Conservation (phyloP, 2,329 filamentous ascomycete genomes). For the Myriosclerotinia curreyana region DNA sequence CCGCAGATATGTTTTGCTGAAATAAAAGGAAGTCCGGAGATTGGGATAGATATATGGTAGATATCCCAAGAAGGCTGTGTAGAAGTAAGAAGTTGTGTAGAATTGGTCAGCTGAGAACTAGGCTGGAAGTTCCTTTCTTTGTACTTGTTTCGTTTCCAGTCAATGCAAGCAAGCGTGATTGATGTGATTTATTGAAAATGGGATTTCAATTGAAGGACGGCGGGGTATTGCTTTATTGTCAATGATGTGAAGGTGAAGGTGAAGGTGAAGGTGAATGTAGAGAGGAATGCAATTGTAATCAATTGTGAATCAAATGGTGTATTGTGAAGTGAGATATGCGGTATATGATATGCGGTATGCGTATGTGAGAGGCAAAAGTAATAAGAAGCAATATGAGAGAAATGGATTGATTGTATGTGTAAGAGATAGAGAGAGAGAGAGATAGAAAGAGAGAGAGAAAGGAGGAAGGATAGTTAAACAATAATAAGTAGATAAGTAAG, state of each 20-base stretch:
- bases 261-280: slow-evolving; percentile 25
- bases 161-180: slow-evolving; percentile 33
- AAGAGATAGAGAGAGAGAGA: background rate
- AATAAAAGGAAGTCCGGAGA: background rate
- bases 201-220: slow-evolving; percentile 19
- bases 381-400: background rate
- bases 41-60: slow-evolving; percentile 15
- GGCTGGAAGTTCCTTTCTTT: slow-evolving; percentile 36
- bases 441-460: too few relatives aligned
- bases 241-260: too few relatives aligned
- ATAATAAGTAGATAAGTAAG: slow-evolving; percentile 1
- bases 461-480: too few relatives aligned
- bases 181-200: slow-evolving; percentile 18
- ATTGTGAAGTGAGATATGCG: background rate
- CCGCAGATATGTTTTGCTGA: background rate
- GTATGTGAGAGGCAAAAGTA: background rate
- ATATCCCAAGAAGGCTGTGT: slow-evolving; percentile 22
- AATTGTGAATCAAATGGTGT: slow-evolving; percentile 18
- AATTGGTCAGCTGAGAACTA: slow-evolving; percentile 33
- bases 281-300: slow-evolving; percentile 27
- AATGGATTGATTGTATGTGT: slow-evolving; percentile 7
- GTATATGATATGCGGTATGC: background rate
- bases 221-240: slow-evolving; percentile 22
- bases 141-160: slow-evolving; percentile 31
- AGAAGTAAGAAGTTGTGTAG: slow-evolving; percentile 20